Conservation (phyloP, 208 protist species). For the Borovskyia barvae region DNA sequence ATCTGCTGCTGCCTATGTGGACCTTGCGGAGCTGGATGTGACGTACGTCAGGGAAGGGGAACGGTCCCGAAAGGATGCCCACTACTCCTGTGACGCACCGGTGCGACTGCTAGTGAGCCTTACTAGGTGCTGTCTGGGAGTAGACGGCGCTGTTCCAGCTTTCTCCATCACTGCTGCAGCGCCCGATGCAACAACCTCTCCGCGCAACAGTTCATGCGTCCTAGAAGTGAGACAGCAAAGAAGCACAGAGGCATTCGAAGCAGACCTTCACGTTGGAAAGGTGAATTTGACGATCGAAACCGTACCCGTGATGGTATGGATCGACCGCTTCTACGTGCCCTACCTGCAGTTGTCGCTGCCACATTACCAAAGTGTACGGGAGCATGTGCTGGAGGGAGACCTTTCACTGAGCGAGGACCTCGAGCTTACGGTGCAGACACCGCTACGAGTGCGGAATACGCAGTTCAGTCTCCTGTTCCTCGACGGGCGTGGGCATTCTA, state of each 20-base stretch:
- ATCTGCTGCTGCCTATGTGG: constrained; percentile 14
- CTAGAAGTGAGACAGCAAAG: constrained; percentile 8
- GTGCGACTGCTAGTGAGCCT: constrained; percentile 8
- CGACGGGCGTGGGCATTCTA: constrained; percentile 51
- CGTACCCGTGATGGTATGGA: constrained; percentile 32
- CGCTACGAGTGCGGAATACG: constrained; percentile 35
- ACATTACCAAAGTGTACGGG: constrained; percentile 36
- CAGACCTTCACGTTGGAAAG: constrained; percentile 33
- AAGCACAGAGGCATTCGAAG: constrained; percentile 8
- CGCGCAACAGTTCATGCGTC: background rate
- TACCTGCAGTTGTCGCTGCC: constrained; percentile 58
- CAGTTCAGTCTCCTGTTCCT: constrained; percentile 60
- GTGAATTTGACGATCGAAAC: constrained; percentile 40
- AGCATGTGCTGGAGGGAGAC: constrained; percentile 46
- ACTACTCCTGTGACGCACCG: background rate
- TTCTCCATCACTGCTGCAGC: constrained; percentile 2
- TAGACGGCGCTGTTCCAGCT: constrained; percentile 15
- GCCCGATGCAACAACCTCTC: background rate
- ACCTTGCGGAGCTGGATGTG: constrained; percentile 9
- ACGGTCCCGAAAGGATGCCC: background rate
- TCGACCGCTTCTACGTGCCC: constrained; percentile 60
- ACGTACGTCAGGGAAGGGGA: constrained; percentile 1
- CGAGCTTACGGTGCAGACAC: constrained; percentile 37
- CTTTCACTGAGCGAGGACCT: constrained; percentile 45
- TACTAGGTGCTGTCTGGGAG: constrained; percentile 17